A percentile compares a stretch with the other conserved stretches of the same genome.
These are phyloP conservation scores for Hymenoscyphus linearis DNA, from an alignment of 2,329 filamentous ascomycete species.

Conservation along the genomic window DNA sequence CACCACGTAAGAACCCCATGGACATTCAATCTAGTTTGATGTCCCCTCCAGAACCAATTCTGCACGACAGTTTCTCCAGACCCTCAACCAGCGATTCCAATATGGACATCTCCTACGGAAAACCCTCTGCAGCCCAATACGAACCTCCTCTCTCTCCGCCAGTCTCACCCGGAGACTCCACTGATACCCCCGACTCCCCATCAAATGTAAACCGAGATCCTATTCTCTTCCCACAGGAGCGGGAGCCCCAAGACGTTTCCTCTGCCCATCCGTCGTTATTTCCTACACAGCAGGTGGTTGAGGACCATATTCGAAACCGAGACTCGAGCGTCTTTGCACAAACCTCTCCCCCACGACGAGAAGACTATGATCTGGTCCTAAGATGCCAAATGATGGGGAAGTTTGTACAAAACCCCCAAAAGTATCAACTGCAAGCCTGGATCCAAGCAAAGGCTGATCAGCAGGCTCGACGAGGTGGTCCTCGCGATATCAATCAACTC, in stretches of 20 bases:
- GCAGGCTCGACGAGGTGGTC: conserved; percentile 16
- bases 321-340: conserved; percentile 35
- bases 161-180: conserved; percentile 45
- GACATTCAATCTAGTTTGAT: conserved; percentile 45
- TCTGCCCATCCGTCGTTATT: conserved; percentile 46
- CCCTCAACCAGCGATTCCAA: conserved; percentile 22
- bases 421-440: conserved; percentile 15
- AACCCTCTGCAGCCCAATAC: conserved; percentile 34
- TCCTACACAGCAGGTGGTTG: conserved; percentile 43
- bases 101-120: conserved; percentile 29
- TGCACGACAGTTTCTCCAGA: conserved; percentile 45
- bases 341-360: conserved; percentile 42
- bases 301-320: conserved; percentile 35
- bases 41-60: conserved; percentile 55
- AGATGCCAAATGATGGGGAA: conserved; percentile 38
- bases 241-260: conserved; percentile 35
- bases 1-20: conserved; percentile 24
- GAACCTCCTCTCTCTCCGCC: conserved; percentile 49
- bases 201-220: conserved; percentile 43
- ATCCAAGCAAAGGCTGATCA: conserved; percentile 22
- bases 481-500: not conserved
- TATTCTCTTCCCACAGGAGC: conserved; percentile 49
- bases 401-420: not conserved
- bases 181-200: conserved; percentile 23
- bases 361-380: conserved; percentile 50